Conservation (phyloP, 768 basidiomycete species). For the Butyriboletus loyo region DNA sequence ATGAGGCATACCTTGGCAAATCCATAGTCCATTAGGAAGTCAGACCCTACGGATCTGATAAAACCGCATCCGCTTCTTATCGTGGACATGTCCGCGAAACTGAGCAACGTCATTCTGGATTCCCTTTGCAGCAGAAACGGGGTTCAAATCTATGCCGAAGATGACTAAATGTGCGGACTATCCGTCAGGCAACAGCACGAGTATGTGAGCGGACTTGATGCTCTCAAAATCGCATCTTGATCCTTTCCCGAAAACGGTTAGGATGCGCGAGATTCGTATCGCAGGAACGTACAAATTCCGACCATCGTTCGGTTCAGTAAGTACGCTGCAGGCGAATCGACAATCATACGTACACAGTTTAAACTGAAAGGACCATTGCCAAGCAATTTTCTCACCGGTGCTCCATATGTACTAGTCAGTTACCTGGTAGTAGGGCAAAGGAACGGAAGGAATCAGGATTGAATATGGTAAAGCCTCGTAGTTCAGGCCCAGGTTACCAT, state of each 20-base stretch:
- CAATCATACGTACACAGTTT: not conserved
- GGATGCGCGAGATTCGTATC: not conserved
- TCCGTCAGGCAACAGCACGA: no score
- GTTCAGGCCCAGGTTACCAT: not conserved
- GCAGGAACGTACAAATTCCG: not conserved
- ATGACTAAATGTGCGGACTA: not conserved
- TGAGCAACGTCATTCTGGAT: not conserved
- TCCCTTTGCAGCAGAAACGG: no score
- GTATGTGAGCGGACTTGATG: no score
- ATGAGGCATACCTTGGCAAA: not conserved
- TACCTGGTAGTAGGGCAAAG: no score
- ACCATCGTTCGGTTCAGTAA: not conserved
- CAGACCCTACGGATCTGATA: not conserved
- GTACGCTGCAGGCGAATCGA: not conserved
- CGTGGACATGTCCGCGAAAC: not conserved
- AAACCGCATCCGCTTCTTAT: not conserved
- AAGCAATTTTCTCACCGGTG: no score
- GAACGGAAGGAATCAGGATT: not conserved
- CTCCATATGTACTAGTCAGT: not conserved
- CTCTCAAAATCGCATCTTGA: no score
- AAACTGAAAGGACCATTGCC: no score
- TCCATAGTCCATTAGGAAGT: not conserved
- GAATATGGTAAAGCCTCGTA: no score
- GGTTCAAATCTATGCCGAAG: no score
- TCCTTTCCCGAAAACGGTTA: not conserved